These are phyloP conservation scores for Floccularia luteovirens DNA, from an alignment of 768 basidiomycete species.

Conservation along the genomic window DNA sequence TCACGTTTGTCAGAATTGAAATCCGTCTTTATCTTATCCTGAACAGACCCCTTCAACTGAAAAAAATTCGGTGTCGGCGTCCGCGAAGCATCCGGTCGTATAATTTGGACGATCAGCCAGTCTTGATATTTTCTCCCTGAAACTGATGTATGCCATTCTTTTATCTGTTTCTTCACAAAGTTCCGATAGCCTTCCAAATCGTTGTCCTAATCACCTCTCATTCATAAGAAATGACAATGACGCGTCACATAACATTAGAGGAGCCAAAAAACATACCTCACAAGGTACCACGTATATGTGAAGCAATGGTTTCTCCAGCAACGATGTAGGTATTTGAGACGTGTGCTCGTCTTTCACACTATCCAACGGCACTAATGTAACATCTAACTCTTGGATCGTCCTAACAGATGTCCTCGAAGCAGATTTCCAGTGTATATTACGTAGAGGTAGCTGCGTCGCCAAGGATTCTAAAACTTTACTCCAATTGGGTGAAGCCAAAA, in stretches of 20 bases:
- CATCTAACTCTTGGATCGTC: conserved; percentile 85
- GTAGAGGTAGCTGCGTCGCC: conserved; percentile 70
- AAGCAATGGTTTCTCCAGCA: conserved; percentile 82
- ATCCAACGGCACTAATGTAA: conserved; percentile 65
- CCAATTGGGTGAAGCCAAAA: conserved; percentile 69
- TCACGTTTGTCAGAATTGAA: conserved; percentile 89
- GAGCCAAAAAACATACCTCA: conserved; percentile 49
- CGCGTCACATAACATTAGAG: neutral
- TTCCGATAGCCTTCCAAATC: conserved; percentile 73
- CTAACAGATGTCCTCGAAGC: conserved; percentile 60
- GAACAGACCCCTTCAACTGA: conserved; percentile 75
- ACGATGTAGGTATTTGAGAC: conserved; percentile 66
- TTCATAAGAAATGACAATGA: neutral
- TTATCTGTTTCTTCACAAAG: conserved; percentile 76
- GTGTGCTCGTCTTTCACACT: conserved; percentile 64
- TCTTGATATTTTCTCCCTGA: conserved; percentile 76
- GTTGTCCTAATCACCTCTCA: conserved; percentile 31
- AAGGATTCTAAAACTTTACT: conserved; percentile 59
- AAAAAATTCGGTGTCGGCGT: conserved; percentile 61
- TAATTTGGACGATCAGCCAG: conserved; percentile 87
- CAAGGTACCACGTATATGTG: conserved; percentile 84
- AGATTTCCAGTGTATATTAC: conserved; percentile 91
- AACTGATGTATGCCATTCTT: conserved; percentile 79
- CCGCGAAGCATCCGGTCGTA: conserved; percentile 57
- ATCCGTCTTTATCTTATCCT: conserved; percentile 88